Conservation (phyloP, 2,329 filamentous ascomycete species). For the Aspergillus sp. region DNA sequence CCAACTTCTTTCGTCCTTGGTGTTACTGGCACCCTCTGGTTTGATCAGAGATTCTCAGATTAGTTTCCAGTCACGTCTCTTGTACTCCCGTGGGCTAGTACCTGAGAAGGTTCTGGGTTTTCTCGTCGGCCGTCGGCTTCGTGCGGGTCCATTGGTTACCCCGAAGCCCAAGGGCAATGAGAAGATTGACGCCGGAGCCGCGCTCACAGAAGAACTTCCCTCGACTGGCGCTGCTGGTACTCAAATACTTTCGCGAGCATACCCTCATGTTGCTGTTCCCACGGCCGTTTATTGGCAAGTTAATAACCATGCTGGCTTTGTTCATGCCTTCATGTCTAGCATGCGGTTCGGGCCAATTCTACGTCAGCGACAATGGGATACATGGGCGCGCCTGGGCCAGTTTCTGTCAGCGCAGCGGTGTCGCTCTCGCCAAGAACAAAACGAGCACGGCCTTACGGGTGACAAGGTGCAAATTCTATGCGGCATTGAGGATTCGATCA, state of each 20-base stretch:
- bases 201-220: conserved; percentile 36
- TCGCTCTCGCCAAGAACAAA: conserved; percentile 18
- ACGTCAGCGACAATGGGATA: conserved; percentile 47
- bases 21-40: conserved; percentile 73
- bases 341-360: conserved; percentile 66
- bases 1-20: conserved; percentile 58
- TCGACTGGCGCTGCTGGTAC: conserved; percentile 27
- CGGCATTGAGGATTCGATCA: conserved; percentile 60
- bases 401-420: conserved; percentile 41
- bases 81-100: conserved; percentile 56
- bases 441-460: conserved; percentile 27
- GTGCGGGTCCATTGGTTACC: conserved; percentile 34
- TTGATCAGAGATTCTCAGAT: conserved; percentile 62
- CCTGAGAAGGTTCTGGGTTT: conserved; percentile 51
- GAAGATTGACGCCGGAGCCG: conserved; percentile 35
- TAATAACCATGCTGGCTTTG: conserved; percentile 58
- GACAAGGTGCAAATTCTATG: conserved; percentile 58
- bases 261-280: conserved; percentile 52
- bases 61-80: conserved; percentile 52
- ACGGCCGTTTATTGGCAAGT: conserved; percentile 65
- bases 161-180: conserved; percentile 22
- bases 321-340: conserved; percentile 63
- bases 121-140: conserved; percentile 47
- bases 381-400: conserved; percentile 54
- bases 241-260: conserved; percentile 47